Evolutionary conservation across 805 yeast genomes (phyloP).

Genomic region (Myxozyma lipomycoides): DNA sequence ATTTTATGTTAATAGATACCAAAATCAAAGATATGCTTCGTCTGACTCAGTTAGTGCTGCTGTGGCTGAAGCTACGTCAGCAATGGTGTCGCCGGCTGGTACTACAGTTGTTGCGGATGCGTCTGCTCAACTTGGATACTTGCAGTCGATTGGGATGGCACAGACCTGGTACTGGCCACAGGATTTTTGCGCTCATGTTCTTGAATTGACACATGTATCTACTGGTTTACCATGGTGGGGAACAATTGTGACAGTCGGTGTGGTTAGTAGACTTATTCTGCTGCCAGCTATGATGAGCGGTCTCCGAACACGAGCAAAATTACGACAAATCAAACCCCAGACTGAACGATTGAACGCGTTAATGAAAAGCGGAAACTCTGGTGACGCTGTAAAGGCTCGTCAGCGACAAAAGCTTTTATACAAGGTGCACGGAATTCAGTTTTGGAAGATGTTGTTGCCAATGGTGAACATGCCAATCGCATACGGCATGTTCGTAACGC

Average conservation of each 20-base stretch:
- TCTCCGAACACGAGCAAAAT: slow-evolving; percentile 74
- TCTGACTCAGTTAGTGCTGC: not conserved
- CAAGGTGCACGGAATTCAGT: slow-evolving; percentile 67
- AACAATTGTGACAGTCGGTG: slow-evolving; percentile 69
- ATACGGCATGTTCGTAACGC: slow-evolving; percentile 81
- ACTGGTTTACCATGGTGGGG: slow-evolving; percentile 98
- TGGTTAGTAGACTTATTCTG: slow-evolving; percentile 62
- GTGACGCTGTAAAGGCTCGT: slow-evolving; percentile 28
- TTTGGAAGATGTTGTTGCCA: slow-evolving; percentile 70
- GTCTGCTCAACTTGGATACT: slow-evolving; percentile 70
- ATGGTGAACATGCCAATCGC: slow-evolving; percentile 76
- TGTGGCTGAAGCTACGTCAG: not conserved
- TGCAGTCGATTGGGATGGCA: slow-evolving; percentile 82
- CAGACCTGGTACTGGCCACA: slow-evolving; percentile 86
- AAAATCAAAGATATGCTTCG: slow-evolving; percentile 2
- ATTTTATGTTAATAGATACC: too few species aligned
- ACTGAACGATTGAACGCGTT: slow-evolving; percentile 44
- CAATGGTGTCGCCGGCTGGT: not conserved
- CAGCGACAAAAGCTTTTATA: slow-evolving; percentile 58
- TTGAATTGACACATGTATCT: slow-evolving; percentile 78
- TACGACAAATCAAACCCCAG: slow-evolving; percentile 73
- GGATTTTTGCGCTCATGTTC: slow-evolving; percentile 67
- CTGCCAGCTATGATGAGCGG: slow-evolving; percentile 81
- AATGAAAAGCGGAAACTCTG: slow-evolving; percentile 40
- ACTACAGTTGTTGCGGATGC: slow-evolving; percentile 1